Percentiles rank a stretch among this genome's conserved stretches.
Evolutionary conservation across 768 basidiomycete species (phyloP).

Genomic region (Rhodotorula paludigena): DNA sequence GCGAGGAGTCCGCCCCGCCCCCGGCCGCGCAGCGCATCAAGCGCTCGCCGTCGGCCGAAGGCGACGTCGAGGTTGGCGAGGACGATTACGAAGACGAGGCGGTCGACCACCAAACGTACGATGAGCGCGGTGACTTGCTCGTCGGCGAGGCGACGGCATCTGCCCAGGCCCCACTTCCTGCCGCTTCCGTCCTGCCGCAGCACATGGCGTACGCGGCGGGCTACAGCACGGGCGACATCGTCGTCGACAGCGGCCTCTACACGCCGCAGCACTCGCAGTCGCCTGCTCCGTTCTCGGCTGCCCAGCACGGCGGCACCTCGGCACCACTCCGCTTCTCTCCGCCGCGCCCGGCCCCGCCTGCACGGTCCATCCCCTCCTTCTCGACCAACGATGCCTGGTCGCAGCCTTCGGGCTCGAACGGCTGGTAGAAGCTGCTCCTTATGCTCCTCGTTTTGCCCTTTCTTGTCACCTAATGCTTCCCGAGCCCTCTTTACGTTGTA

Average conservation of each 20-base stretch:
- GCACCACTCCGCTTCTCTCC: constrained; percentile 8
- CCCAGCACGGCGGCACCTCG: no score
- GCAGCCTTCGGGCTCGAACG: background rate
- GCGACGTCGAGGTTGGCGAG: background rate
- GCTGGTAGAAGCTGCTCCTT: background rate
- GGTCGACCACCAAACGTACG: background rate
- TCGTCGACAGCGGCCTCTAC: constrained; percentile 5
- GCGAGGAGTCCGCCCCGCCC: constrained; percentile 3
- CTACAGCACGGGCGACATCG: background rate
- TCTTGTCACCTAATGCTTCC: background rate
- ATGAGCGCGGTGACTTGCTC: background rate
- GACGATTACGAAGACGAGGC: background rate
- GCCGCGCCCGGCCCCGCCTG: background rate
- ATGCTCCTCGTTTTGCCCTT: background rate
- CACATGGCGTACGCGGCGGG: background rate
- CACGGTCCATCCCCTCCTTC: background rate
- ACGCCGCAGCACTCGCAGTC: background rate
- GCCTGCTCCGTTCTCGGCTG: constrained; percentile 26
- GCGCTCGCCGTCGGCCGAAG: background rate
- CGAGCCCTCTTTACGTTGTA: no score
- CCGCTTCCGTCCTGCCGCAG: background rate
- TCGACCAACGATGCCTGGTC: background rate
- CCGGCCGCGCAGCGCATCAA: constrained; percentile 6
- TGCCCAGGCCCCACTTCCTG: background rate
- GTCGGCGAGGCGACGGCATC: background rate